Conservation (phyloP, 164 flowering plant species). For the Umbilicus rupestris region DNA sequence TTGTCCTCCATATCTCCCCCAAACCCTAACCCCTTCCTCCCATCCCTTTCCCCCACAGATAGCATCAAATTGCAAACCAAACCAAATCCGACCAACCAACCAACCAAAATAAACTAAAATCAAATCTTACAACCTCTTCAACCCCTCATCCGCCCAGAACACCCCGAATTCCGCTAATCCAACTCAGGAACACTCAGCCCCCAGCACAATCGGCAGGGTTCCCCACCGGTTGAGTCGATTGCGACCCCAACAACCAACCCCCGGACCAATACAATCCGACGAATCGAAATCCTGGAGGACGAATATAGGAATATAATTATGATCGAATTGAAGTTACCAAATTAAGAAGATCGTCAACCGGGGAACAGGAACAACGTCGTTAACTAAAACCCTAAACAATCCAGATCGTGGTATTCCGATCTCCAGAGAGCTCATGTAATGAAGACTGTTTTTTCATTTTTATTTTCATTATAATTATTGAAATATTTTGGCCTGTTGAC, state of each 20-base stretch:
- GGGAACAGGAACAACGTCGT: background rate
- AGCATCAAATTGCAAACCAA: background rate
- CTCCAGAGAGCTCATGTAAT: background rate
- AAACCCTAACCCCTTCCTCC: constrained; percentile 53
- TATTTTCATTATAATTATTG: background rate
- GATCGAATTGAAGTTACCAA: background rate
- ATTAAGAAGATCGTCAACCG: background rate
- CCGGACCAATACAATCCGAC: background rate
- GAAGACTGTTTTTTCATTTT: background rate
- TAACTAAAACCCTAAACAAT: background rate
- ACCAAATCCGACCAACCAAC: background rate
- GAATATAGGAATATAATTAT: background rate
- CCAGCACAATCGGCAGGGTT: background rate
- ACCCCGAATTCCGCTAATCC: too few relatives aligned
- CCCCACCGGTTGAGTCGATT: background rate
- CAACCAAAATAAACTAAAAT: background rate
- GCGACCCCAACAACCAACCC: background rate
- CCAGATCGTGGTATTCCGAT: constrained; percentile 4
- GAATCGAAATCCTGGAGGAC: background rate
- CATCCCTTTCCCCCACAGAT: constrained; percentile 43
- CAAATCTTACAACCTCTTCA: too few relatives aligned
- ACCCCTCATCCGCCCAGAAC: too few relatives aligned
- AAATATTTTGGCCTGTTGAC: background rate
- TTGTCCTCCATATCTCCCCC: constrained; percentile 58
- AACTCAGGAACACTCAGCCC: too few relatives aligned